Evolutionary conservation across 176 grass and related monocot genomes (phyloP), one percentile per base, ranked within the genome.

Genomic region (Juncus effusus): DNA sequence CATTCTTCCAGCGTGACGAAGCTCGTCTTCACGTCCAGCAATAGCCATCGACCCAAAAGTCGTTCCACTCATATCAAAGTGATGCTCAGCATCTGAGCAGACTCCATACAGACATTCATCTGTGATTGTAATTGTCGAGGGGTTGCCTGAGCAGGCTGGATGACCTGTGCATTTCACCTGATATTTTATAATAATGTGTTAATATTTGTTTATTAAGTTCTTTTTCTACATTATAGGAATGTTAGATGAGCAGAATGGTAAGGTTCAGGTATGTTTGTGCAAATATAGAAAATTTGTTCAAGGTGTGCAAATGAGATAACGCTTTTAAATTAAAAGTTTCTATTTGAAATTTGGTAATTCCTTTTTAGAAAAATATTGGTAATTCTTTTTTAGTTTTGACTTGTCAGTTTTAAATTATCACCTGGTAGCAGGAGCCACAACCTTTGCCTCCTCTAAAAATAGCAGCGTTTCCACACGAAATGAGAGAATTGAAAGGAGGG

Each of bases 61-160:
- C 3, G 81, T 91, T 63, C 87, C 87, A 64, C 87, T 96, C 69
- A 96, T 85, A 68, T 91, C 91, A 76, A 96, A 91, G 61, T 96
- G 91, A 79, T 13, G 81, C 16, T 36, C 63, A 3, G 80, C 65
- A 16, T 69, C 56, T 5, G 74, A 67, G 63, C 72, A 81, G 36
- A 84, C 73, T 3, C 75, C 83, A 74, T 82, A 90, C 81, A 87
- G 83, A 84, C 89, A 90, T 61, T 81, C 83, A 80, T 96, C 87
- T 7, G 91, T 87, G 69, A 88, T 84, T 67, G 80, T 70, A 42
- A 96, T 79, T 58, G 61, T 90, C 69, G 86, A 82, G 40, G 73
- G 5, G 19, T 47, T 5, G 1, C 87, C 81, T 16, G 87, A 90
- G 84, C 87, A 90, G 2, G 91, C 64, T 0, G 39, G 19, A 59